phyloP scores from a whole-genome alignment of 2,329 filamentous ascomycete species.

The Microsporum audouinii region DNA sequence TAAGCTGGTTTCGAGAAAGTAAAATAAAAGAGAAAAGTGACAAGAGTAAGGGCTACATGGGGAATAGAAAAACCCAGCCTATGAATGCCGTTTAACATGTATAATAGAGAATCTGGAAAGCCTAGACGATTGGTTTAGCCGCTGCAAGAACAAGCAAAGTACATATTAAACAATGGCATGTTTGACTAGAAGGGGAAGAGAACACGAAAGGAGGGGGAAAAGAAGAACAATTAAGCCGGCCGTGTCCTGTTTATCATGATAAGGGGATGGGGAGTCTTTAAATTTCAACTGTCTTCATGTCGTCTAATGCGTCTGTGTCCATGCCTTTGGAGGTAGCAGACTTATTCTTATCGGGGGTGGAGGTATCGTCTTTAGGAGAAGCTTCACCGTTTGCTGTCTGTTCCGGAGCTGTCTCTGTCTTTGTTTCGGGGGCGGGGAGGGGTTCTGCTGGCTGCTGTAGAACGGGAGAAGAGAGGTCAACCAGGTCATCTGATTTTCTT shows the following conservation, averaged over 20 bases:
- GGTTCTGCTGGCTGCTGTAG: conserved; percentile 6
- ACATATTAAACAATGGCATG: conserved; percentile 4
- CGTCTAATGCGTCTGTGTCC: conserved; percentile 32
- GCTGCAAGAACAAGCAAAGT: background rate
- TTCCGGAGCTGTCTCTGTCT: background rate
- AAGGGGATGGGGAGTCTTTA: conserved; percentile 4
- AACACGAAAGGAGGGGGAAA: background rate
- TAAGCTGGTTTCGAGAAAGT: conserved; percentile 10
- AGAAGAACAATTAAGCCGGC: background rate
- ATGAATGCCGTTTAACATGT: background rate
- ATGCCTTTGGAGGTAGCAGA: conserved; percentile 21
- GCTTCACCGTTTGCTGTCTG: background rate
- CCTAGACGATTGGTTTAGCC: background rate
- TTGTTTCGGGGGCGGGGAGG: background rate
- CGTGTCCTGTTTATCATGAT: conserved; percentile 4
- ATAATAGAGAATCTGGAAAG: background rate
- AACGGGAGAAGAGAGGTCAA: conserved; percentile 29
- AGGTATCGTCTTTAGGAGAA: background rate
- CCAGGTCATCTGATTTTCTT: conserved; percentile 27
- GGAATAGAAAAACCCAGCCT: conserved; percentile 1
- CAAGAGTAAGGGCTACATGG: background rate
- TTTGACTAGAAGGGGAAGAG: background rate
- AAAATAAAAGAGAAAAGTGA: conserved; percentile 12
- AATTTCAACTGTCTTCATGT: conserved; percentile 37
- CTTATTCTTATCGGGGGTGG: conserved; percentile 24